Evolutionary conservation across 768 basidiomycete genomes (phyloP).

Genomic region (Mycena rebaudengoi): DNA sequence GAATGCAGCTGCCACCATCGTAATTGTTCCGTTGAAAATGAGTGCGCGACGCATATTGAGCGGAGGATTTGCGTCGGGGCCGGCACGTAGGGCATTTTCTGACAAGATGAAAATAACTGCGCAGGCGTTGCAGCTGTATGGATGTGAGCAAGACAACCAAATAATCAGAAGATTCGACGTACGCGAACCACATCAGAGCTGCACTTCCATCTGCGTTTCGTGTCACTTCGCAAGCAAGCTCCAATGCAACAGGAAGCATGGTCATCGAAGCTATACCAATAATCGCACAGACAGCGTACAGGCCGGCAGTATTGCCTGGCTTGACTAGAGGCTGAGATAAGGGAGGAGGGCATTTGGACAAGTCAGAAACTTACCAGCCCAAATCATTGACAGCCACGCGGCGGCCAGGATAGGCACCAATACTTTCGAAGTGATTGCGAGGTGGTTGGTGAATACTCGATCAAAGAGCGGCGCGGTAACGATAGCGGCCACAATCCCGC

Average conservation of each 20-base stretch:
- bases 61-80: slow-evolving; percentile 68
- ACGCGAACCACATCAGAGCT: slow-evolving; percentile 81
- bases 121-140: slow-evolving; percentile 60
- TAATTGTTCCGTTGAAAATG: slow-evolving; percentile 69
- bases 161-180: too few species aligned
- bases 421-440: slow-evolving; percentile 66
- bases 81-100: slow-evolving; percentile 73
- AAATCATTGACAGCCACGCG: slow-evolving; percentile 79
- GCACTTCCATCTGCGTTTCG: slow-evolving; percentile 82
- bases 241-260: slow-evolving; percentile 79
- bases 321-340: slow-evolving; percentile 52
- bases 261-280: slow-evolving; percentile 73
- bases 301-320: slow-evolving; percentile 62
- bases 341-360: not conserved
- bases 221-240: slow-evolving; percentile 83
- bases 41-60: slow-evolving; percentile 75
- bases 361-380: slow-evolving; percentile 66
- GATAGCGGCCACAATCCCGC: slow-evolving; percentile 75
- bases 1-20: slow-evolving; percentile 46
- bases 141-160: not conserved
- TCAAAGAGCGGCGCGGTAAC: slow-evolving; percentile 81
- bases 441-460: slow-evolving; percentile 79
- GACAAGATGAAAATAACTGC: slow-evolving; percentile 54
- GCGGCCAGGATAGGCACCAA: slow-evolving; percentile 68
- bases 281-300: slow-evolving; percentile 74